These are phyloP conservation scores for Cyathus striatus DNA, from an alignment of 768 basidiomycete genomes.

Conservation along the genomic window DNA sequence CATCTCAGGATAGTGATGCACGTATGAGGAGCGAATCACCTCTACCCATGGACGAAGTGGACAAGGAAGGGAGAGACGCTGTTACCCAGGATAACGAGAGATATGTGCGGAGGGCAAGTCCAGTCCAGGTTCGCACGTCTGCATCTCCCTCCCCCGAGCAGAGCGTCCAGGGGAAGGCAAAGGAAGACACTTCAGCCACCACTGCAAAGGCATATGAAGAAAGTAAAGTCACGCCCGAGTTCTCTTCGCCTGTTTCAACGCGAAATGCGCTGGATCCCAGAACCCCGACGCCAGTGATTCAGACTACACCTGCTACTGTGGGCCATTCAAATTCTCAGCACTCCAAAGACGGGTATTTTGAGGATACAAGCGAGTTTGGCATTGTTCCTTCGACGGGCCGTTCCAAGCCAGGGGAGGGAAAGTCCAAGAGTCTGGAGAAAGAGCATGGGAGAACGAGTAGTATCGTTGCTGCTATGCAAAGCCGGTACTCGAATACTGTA, in stretches of 20 bases:
- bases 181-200: background rate
- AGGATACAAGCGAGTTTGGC: background rate
- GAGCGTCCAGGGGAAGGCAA: background rate
- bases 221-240: too few species aligned
- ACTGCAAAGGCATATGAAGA: too few species aligned
- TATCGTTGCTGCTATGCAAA: constrained; percentile 66
- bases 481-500: constrained; percentile 55
- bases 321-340: too few species aligned
- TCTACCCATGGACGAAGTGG: background rate
- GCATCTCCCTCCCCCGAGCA: background rate
- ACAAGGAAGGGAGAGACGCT: background rate
- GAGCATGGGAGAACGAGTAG: constrained; percentile 44
- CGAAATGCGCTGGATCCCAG: too few species aligned
- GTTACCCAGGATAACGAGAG: too few species aligned
- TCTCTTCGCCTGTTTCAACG: too few species aligned
- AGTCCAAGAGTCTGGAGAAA: constrained; percentile 51
- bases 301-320: too few species aligned
- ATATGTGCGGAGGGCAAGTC: too few species aligned
- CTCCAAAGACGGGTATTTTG: background rate
- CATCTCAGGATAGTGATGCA: too few species aligned
- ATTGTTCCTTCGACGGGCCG: background rate
- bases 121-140: too few species aligned
- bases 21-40: background rate
- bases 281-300: too few species aligned
- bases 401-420: constrained; percentile 8